phyloP scores from a whole-genome alignment of 306 rosid genomes.

The Dalbergia cultrata region DNA sequence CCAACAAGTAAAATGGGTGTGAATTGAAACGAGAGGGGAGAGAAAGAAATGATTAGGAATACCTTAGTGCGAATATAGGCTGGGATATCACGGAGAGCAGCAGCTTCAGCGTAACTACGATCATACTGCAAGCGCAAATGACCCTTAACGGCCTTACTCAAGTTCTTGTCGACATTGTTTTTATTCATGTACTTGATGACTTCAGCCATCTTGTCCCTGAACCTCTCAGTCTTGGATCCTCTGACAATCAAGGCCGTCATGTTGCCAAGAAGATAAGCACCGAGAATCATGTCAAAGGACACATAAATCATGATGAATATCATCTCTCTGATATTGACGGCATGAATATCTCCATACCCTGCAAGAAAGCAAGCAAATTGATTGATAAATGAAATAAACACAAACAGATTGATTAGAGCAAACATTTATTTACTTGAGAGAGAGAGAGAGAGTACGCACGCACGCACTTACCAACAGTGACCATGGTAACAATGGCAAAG shows the following conservation, averaged over 20 bases:
- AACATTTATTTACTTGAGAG: too few relatives aligned
- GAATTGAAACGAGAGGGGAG: constrained; percentile 10
- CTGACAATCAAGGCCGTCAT: constrained; percentile 72
- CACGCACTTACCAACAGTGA: constrained; percentile 55
- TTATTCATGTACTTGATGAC: constrained; percentile 59
- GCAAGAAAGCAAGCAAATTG: background rate
- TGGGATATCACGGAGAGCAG: constrained; percentile 67
- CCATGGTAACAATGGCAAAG: constrained; percentile 80
- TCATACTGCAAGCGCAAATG: constrained; percentile 65
- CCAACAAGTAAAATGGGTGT: too few relatives aligned
- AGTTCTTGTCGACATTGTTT: constrained; percentile 56
- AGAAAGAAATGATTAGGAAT: background rate
- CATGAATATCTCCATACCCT: constrained; percentile 82
- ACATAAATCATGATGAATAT: constrained; percentile 74
- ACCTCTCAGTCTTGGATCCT: constrained; percentile 75
- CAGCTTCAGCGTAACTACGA: constrained; percentile 55
- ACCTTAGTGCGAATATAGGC: constrained; percentile 68
- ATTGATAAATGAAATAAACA: background rate
- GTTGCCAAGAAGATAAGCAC: constrained; percentile 74
- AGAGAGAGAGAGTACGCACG: too few relatives aligned
- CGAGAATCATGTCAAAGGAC: constrained; percentile 77
- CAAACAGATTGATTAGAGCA: too few relatives aligned
- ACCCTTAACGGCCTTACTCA: constrained; percentile 50
- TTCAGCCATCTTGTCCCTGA: constrained; percentile 69
- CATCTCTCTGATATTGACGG: constrained; percentile 77